These are phyloP conservation scores for Cyberlindnera petersonii DNA, from an alignment of 805 yeast genomes.

Conservation along the genomic window DNA sequence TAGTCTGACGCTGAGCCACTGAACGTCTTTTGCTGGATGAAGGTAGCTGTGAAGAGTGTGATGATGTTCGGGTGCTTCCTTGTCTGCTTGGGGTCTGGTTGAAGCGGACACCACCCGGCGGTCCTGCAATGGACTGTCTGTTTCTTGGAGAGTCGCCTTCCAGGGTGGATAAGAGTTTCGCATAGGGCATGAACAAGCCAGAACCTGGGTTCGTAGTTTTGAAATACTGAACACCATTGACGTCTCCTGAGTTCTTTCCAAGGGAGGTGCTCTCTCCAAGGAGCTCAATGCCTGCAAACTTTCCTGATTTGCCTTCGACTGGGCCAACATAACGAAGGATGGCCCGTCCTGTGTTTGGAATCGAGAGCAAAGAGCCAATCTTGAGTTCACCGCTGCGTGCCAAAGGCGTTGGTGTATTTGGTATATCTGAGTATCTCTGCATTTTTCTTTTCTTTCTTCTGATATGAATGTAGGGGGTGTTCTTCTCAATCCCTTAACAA, in stretches of 20 bases:
- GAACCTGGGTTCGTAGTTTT: conserved; percentile 56
- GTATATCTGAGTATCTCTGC: conserved; percentile 26
- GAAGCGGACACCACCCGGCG: conserved; percentile 12
- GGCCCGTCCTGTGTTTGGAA: conserved; percentile 73
- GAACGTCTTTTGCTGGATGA: conserved; percentile 3
- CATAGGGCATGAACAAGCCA: conserved; percentile 71
- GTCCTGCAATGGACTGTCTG: conserved; percentile 7
- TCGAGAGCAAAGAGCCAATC: conserved; percentile 27
- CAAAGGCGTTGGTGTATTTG: conserved; percentile 25
- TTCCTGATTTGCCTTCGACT: conserved; percentile 68
- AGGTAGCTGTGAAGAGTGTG: conserved; percentile 1
- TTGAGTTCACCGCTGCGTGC: conserved; percentile 12
- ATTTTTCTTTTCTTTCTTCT: conserved; percentile 6
- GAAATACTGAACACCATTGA: conserved; percentile 68
- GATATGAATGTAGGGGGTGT: neutral
- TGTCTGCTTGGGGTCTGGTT: conserved; percentile 20
- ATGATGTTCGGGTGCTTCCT: conserved; percentile 4
- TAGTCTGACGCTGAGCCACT: conserved; percentile 2
- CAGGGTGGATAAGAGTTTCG: conserved; percentile 29
- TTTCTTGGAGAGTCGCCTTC: conserved; percentile 19
- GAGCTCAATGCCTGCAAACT: conserved; percentile 85
- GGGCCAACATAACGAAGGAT: conserved; percentile 66
- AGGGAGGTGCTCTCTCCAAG: conserved; percentile 55
- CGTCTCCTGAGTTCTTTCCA: conserved; percentile 88
- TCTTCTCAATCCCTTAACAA: too few relatives aligned